phyloP scores from a whole-genome alignment of 805 yeast genomes.

The Candida verbasci region DNA sequence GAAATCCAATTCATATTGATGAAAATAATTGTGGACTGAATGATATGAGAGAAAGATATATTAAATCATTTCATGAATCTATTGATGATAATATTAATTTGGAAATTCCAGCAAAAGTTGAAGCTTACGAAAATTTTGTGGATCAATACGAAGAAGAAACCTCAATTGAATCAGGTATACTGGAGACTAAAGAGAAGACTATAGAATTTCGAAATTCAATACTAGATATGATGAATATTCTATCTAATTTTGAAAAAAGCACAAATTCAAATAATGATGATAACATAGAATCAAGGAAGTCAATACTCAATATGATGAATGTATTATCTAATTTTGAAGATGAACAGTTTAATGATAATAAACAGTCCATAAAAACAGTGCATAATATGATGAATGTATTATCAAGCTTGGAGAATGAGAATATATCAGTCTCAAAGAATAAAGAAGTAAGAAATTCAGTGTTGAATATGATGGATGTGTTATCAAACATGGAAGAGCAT shows the following conservation, averaged over 20 bases:
- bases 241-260: too few species aligned
- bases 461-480: conserved; percentile 12
- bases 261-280: too few species aligned
- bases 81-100: conserved; percentile 17
- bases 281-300: too few species aligned
- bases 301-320: conserved; percentile 14
- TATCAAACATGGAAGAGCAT: conserved; percentile 9
- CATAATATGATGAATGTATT: conserved; percentile 15
- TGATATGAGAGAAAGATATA: conserved; percentile 7
- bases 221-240: too few species aligned
- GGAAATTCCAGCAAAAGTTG: conserved; percentile 12
- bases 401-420: conserved; percentile 7
- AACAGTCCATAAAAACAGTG: too few species aligned
- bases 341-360: too few species aligned
- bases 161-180: not conserved
- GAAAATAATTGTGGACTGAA: not conserved
- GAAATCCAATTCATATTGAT: conserved; percentile 8
- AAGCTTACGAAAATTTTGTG: conserved; percentile 12
- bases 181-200: not conserved
- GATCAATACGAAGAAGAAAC: not conserved
- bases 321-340: conserved; percentile 10
- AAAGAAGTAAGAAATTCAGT: conserved; percentile 11
- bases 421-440: too few species aligned
- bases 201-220: too few species aligned
- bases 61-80: conserved; percentile 18